Percentiles rank a stretch among this genome's conserved stretches.
phyloP scores from a whole-genome alignment of 306 rosid genomes.

The Malus sieversii region DNA sequence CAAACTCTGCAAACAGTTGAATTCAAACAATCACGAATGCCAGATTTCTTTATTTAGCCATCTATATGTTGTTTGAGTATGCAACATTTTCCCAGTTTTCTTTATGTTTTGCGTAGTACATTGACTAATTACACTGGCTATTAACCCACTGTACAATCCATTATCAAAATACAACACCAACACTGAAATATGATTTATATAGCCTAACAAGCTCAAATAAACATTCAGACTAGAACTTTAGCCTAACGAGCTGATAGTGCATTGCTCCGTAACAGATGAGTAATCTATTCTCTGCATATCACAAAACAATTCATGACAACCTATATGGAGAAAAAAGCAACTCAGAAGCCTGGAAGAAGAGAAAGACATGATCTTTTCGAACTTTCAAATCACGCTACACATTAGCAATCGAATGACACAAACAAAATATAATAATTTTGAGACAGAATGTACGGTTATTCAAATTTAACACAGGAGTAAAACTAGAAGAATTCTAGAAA shows the following conservation, averaged over 20 bases:
- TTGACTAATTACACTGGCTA: not conserved
- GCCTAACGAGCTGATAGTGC: not conserved
- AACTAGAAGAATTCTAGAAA: not conserved
- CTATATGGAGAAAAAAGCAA: not conserved
- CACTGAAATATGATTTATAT: not conserved
- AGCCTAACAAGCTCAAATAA: not conserved
- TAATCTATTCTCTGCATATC: not conserved
- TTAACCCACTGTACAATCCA: not conserved
- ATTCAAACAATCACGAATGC: not conserved
- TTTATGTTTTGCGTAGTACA: not conserved
- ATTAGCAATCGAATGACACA: not conserved
- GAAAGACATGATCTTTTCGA: not conserved
- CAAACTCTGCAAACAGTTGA: not conserved
- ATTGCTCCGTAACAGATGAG: not conserved
- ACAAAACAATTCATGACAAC: not conserved
- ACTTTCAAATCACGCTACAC: not conserved
- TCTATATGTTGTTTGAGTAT: not conserved
- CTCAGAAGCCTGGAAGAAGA: not conserved
- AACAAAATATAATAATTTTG: not conserved
- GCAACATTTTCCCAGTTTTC: not conserved
- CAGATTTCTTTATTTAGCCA: not conserved
- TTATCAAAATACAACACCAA: not conserved
- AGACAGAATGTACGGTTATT: not conserved
- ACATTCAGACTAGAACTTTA: not conserved
- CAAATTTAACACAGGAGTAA: not conserved